These are phyloP conservation scores for Candida chauliodis DNA, from an alignment of 805 yeast species.

Conservation along the genomic window DNA sequence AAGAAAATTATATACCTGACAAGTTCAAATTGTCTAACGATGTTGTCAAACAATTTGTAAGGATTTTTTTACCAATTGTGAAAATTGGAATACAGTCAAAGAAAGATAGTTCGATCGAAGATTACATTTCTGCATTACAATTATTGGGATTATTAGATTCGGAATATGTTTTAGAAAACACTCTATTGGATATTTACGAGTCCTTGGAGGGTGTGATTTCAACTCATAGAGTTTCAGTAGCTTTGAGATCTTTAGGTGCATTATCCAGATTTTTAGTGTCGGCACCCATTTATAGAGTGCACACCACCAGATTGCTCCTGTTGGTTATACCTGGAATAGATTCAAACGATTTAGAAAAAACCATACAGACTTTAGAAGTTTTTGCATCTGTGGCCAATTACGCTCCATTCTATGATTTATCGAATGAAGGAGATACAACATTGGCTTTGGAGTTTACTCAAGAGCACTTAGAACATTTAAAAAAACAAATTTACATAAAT, in stretches of 20 bases:
- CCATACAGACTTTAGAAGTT: slow-evolving; percentile 63
- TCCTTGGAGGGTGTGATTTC: slow-evolving; percentile 67
- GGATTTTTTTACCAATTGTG: slow-evolving; percentile 52
- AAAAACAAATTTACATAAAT: slow-evolving; percentile 33
- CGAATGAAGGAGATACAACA: slow-evolving; percentile 37
- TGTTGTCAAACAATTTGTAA: slow-evolving; percentile 43
- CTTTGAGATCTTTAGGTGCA: slow-evolving; percentile 63
- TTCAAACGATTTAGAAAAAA: slow-evolving; percentile 76
- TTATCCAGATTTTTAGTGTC: slow-evolving; percentile 64
- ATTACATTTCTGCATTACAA: slow-evolving; percentile 57
- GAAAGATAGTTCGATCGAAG: slow-evolving; percentile 49
- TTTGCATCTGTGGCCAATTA: slow-evolving; percentile 68
- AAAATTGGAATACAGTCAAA: slow-evolving; percentile 79
- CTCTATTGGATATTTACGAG: slow-evolving; percentile 72
- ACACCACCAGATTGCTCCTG: slow-evolving; percentile 68
- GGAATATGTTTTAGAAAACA: slow-evolving; percentile 45
- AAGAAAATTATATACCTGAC: slow-evolving; percentile 17
- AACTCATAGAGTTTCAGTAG: slow-evolving; percentile 74
- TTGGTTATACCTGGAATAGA: slow-evolving; percentile 80
- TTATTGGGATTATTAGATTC: slow-evolving; percentile 66
- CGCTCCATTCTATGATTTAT: slow-evolving; percentile 66
- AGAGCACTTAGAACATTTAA: slow-evolving; percentile 57
- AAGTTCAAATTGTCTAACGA: slow-evolving; percentile 29
- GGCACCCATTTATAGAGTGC: slow-evolving; percentile 66
- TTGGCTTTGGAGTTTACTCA: slow-evolving; percentile 55